Evolutionary conservation across 306 rosid genomes (phyloP).

Genomic region (Rubus parviflorus): DNA sequence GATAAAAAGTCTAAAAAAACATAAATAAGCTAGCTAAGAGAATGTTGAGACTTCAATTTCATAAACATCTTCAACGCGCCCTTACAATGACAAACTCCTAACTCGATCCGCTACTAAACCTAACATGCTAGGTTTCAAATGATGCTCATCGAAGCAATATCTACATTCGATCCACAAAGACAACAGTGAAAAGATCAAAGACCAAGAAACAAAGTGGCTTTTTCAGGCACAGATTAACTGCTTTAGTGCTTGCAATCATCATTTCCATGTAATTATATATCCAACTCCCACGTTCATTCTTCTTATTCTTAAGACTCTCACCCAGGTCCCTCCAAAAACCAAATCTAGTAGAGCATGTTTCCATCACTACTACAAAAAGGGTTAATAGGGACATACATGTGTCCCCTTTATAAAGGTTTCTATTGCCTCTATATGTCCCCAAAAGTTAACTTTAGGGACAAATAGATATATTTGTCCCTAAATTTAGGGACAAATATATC

Average conservation of each 20-base stretch:
- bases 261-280: conserved; percentile 26
- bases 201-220: conserved; percentile 14
- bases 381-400: no score
- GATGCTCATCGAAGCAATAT: background rate
- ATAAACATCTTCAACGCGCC: no score
- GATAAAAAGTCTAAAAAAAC: no score
- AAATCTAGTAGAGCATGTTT: background rate
- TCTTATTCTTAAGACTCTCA: conserved; percentile 19
- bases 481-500: no score
- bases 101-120: background rate
- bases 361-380: no score
- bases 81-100: background rate
- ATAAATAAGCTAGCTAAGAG: no score
- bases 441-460: no score
- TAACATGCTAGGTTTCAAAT: background rate
- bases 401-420: no score
- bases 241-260: conserved; percentile 36
- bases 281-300: conserved; percentile 27
- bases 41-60: background rate
- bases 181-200: conserved; percentile 25
- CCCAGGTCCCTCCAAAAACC: conserved; percentile 18
- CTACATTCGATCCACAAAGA: conserved; percentile 7
- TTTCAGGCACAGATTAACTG: conserved; percentile 19
- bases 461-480: no score
- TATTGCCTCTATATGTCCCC: no score